These are phyloP conservation scores for Euryodendron excelsum DNA, from an alignment of 148 eudicot species.

Conservation along the genomic window DNA sequence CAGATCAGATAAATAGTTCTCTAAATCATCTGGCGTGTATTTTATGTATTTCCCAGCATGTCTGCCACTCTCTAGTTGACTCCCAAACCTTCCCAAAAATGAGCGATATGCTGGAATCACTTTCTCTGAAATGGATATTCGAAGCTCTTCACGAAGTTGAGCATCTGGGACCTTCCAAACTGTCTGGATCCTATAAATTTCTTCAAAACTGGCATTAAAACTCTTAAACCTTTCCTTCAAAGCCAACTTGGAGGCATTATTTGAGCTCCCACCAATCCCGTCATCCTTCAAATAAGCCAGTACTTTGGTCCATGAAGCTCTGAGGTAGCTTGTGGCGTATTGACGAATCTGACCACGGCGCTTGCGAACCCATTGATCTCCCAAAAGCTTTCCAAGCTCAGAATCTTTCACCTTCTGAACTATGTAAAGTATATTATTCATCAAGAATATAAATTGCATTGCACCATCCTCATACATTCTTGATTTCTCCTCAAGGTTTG, in stretches of 20 bases:
- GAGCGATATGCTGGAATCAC: slow-evolving; percentile 84
- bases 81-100: slow-evolving; percentile 82
- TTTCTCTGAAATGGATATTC: slow-evolving; percentile 86
- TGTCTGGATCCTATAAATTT: slow-evolving; percentile 75
- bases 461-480: slow-evolving; percentile 70
- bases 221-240: slow-evolving; percentile 86
- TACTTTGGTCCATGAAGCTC: slow-evolving; percentile 79
- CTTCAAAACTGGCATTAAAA: slow-evolving; percentile 87
- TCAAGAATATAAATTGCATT: slow-evolving; percentile 69
- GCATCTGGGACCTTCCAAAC: slow-evolving; percentile 92
- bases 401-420: slow-evolving; percentile 89
- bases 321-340: slow-evolving; percentile 67
- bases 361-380: slow-evolving; percentile 80
- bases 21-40: slow-evolving; percentile 86
- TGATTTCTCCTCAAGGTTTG: slow-evolving; percentile 77
- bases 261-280: slow-evolving; percentile 75
- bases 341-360: slow-evolving; percentile 76
- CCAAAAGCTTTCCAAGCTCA: slow-evolving; percentile 73
- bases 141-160: slow-evolving; percentile 85
- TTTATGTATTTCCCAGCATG: slow-evolving; percentile 90
- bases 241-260: slow-evolving; percentile 64
- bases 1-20: slow-evolving; percentile 70
- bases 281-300: slow-evolving; percentile 80
- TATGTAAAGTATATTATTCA: slow-evolving; percentile 86
- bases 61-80: slow-evolving; percentile 69